phyloP scores from a whole-genome alignment of 192 early-diverging fungal species.

The Linnemannia hyalina region DNA sequence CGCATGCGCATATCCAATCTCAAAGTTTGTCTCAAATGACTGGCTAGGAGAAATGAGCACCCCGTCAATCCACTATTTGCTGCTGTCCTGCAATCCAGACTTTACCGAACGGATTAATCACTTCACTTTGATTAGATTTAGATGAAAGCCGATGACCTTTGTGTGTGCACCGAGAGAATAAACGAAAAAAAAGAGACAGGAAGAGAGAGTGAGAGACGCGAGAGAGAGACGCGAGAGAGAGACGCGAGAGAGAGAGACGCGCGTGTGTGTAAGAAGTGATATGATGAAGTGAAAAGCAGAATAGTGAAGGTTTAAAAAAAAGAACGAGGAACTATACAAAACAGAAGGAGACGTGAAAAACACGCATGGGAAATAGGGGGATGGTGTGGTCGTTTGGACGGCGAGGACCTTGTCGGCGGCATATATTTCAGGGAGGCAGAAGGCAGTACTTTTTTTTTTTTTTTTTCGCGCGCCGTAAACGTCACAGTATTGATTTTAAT shows the following conservation, averaged over 20 bases:
- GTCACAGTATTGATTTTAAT: neutral
- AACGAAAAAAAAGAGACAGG: neutral
- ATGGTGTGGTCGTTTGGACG: too few relatives aligned
- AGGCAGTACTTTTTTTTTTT: too few relatives aligned
- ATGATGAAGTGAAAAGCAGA: too few relatives aligned
- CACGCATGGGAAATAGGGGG: too few relatives aligned
- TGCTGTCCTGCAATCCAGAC: constrained; percentile 22
- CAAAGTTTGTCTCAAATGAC: constrained; percentile 16
- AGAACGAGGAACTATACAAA: too few relatives aligned
- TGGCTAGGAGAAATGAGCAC: constrained; percentile 11
- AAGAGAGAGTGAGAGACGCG: neutral
- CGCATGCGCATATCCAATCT: constrained; percentile 20
- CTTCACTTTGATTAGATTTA: constrained; percentile 11
- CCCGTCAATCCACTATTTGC: constrained; percentile 19
- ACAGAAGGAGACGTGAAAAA: too few relatives aligned
- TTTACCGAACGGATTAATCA: constrained; percentile 6
- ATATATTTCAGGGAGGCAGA: too few relatives aligned
- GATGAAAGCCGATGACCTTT: neutral
- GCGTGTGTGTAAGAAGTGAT: too few relatives aligned
- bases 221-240: neutral
- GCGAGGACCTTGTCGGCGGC: too few relatives aligned
- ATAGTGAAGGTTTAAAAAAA: too few relatives aligned
- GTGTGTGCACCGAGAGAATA: constrained; percentile 4
- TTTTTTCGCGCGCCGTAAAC: neutral
- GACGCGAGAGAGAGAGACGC: too few relatives aligned